These are phyloP conservation scores for Paratinospora sagittata DNA, from an alignment of 164 flowering plant species.

Conservation along the genomic window DNA sequence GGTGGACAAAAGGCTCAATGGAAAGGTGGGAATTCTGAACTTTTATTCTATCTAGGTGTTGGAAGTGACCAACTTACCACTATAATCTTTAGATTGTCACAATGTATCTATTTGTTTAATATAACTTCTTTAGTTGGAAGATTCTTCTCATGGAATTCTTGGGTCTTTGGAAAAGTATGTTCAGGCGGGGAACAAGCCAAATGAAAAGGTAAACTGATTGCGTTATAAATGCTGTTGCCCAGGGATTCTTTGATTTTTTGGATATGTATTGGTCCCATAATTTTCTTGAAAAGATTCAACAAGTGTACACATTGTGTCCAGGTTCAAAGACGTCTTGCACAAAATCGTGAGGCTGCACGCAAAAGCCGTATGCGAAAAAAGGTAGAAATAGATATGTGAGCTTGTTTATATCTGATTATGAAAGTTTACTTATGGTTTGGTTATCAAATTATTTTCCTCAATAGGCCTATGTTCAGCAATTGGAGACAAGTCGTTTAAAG, in stretches of 20 bases:
- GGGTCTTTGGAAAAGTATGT: conserved; percentile 50
- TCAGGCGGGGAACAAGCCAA: conserved; percentile 58
- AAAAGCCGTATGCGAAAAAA: conserved; percentile 94
- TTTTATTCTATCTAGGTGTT: conserved; percentile 3
- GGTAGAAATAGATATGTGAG: conserved; percentile 30
- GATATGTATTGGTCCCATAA: not conserved
- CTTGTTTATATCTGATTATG: not conserved
- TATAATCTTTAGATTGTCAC: conserved; percentile 2
- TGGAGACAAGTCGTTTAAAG: conserved; percentile 81
- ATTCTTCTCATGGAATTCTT: conserved; percentile 52
- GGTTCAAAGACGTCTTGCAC: conserved; percentile 90
- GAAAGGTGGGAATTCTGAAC: conserved; percentile 40
- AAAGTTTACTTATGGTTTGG: not conserved
- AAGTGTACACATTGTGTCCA: conserved; percentile 17
- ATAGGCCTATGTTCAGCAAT: conserved; percentile 91
- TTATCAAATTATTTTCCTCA: not conserved
- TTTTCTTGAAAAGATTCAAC: not conserved
- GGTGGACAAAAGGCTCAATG: conserved; percentile 47
- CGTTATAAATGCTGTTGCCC: not conserved
- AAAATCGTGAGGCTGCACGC: conserved; percentile 99
- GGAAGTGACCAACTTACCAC: not conserved
- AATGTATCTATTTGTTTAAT: not conserved
- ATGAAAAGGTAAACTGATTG: conserved; percentile 52
- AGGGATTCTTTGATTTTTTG: not conserved
- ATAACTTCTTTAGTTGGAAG: conserved; percentile 55